Percentiles rank a stretch among this genome's conserved stretches.
phyloP scores from a whole-genome alignment of 2,329 filamentous ascomycete species.

The Huntiella omanensis region DNA sequence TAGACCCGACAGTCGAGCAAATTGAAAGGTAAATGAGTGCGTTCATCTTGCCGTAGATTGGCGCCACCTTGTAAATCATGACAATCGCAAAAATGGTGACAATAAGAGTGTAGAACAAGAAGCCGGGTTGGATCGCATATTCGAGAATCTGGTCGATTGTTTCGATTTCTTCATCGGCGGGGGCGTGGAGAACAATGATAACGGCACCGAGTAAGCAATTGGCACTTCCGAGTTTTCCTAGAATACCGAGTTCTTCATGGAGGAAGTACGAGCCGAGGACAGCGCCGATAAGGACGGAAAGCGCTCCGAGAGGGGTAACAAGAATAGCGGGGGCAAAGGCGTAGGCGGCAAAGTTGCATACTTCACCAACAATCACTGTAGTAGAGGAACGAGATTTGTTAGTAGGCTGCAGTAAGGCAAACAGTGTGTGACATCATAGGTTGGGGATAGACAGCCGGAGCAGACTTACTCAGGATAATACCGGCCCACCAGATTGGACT shows the following conservation, averaged over 20 bases:
- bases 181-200: constrained; percentile 93
- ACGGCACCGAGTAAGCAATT: constrained; percentile 92
- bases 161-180: constrained; percentile 76
- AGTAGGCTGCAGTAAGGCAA: not conserved
- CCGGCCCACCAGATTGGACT: constrained; percentile 97
- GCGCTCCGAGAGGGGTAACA: constrained; percentile 81
- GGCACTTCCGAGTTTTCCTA: constrained; percentile 88
- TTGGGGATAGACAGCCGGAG: not conserved
- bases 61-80: constrained; percentile 94
- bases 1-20: constrained; percentile 88
- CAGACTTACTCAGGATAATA: constrained; percentile 59
- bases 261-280: constrained; percentile 91
- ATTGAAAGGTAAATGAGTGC: constrained; percentile 94
- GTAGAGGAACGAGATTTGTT: constrained; percentile 38
- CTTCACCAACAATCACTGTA: constrained; percentile 73
- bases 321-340: constrained; percentile 97
- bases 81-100: constrained; percentile 70
- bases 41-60: constrained; percentile 81
- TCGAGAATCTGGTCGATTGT: constrained; percentile 82
- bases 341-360: constrained; percentile 96
- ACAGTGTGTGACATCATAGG: not conserved
- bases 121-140: constrained; percentile 81
- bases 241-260: constrained; percentile 68
- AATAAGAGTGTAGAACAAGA: constrained; percentile 65
- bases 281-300: constrained; percentile 87